phyloP scores from a whole-genome alignment of 2,329 filamentous ascomycete genomes.

The Venturia oleaginea region DNA sequence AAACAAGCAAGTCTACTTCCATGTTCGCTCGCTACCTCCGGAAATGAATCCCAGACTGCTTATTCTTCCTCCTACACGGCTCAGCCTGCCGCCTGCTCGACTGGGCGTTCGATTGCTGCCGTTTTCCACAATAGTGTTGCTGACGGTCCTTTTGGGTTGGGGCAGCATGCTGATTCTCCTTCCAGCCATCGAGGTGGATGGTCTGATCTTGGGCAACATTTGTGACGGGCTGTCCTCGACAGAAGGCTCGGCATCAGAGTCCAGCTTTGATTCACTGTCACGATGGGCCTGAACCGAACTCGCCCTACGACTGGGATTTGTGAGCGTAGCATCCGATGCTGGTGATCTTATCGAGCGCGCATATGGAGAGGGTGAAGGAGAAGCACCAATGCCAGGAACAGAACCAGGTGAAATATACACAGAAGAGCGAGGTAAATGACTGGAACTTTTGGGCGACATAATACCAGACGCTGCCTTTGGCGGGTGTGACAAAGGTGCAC shows the following conservation, averaged over 20 bases:
- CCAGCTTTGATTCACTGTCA: not conserved
- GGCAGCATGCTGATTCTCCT: slow-evolving; percentile 11
- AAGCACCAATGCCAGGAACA: not conserved
- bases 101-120: slow-evolving; percentile 1
- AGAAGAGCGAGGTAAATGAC: slow-evolving; percentile 9
- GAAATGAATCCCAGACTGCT: not conserved
- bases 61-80: slow-evolving; percentile 1
- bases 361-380: not conserved
- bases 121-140: not conserved
- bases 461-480: not conserved
- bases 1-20: slow-evolving; percentile 1
- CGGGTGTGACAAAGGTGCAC: not conserved
- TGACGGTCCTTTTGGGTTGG: slow-evolving; percentile 10
- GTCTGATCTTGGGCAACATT: slow-evolving; percentile 5
- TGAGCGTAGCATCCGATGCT: slow-evolving; percentile 5
- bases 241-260: not conserved
- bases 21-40: not conserved
- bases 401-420: slow-evolving; percentile 6
- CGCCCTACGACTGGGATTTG: not conserved
- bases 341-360: slow-evolving; percentile 4
- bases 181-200: slow-evolving; percentile 4
- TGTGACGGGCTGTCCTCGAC: not conserved
- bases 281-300: slow-evolving; percentile 1
- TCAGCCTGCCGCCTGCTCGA: not conserved
- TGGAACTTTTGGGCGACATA: not conserved